Evolutionary conservation across 2,329 filamentous ascomycete species (phyloP).

Genomic region (Neonectria sp.): DNA sequence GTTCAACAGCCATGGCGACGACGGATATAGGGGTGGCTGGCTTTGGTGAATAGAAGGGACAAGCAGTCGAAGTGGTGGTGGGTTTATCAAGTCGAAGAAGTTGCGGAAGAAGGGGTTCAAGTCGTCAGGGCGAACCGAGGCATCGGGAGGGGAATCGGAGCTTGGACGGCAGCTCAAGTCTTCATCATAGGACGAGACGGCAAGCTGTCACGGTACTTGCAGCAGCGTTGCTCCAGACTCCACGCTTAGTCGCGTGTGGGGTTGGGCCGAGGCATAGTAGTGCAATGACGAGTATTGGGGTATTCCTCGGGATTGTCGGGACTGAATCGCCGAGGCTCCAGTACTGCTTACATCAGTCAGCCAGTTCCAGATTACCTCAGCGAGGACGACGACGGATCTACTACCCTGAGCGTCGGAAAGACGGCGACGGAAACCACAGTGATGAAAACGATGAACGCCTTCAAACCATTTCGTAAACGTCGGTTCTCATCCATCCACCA

Average conservation of each 20-base stretch:
- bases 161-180: slow-evolving; percentile 7
- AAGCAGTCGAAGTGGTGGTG: slow-evolving; percentile 16
- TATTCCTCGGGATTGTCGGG: slow-evolving; percentile 33
- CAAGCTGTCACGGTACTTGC: slow-evolving; percentile 41
- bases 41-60: slow-evolving; percentile 10
- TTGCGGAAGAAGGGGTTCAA: slow-evolving; percentile 28
- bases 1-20: slow-evolving; percentile 82
- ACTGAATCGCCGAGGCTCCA: slow-evolving; percentile 36
- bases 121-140: slow-evolving; percentile 39
- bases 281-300: neutral
- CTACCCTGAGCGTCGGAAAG: neutral
- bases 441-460: neutral
- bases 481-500: neutral
- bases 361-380: slow-evolving; percentile 25
- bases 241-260: slow-evolving; percentile 42
- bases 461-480: neutral
- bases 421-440: neutral
- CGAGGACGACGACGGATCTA: neutral
- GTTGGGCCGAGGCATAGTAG: slow-evolving; percentile 49
- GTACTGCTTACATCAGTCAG: neutral
- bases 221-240: slow-evolving; percentile 11
- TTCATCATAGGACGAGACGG: slow-evolving; percentile 36
- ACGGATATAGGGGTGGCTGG: slow-evolving; percentile 4
- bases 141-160: slow-evolving; percentile 39
- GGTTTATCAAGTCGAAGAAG: slow-evolving; percentile 14